phyloP scores from a whole-genome alignment of 1,139 yeast genomes.

The Maudiozyma humilis region DNA sequence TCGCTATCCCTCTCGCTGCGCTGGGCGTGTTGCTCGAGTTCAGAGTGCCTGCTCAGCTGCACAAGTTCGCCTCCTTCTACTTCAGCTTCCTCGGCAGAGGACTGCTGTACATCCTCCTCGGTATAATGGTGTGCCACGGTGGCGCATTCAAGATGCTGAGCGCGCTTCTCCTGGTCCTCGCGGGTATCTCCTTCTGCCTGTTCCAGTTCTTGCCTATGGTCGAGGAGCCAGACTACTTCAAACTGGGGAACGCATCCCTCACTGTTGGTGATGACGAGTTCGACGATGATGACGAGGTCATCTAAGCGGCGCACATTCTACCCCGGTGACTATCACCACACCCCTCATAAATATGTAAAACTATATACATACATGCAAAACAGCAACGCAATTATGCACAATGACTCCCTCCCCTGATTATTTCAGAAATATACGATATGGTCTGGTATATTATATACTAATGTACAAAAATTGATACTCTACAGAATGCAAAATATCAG shows the following conservation, averaged over 20 bases:
- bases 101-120: slow-evolving; percentile 57
- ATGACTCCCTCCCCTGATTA: no score
- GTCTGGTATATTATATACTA: background rate
- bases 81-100: slow-evolving; percentile 85
- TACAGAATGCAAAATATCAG: background rate
- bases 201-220: slow-evolving; percentile 73
- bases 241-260: slow-evolving; percentile 20
- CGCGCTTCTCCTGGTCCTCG: slow-evolving; percentile 45
- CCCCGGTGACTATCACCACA: background rate
- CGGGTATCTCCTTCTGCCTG: slow-evolving; percentile 51
- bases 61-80: slow-evolving; percentile 63
- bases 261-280: slow-evolving; percentile 22
- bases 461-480: background rate
- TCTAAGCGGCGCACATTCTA: slow-evolving; percentile 5
- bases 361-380: no score
- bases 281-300: slow-evolving; percentile 20
- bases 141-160: slow-evolving; percentile 48
- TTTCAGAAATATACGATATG: no score
- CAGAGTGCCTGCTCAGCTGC: slow-evolving; percentile 57
- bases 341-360: no score
- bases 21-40: slow-evolving; percentile 55
- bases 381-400: no score
- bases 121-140: slow-evolving; percentile 54
- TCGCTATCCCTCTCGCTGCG: slow-evolving; percentile 49
- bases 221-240: slow-evolving; percentile 36